Evolutionary conservation across 2,329 filamentous ascomycete species (phyloP), one percentile per base, ranked within the genome.

Genomic region (Akanthomyces dipterigenus): DNA sequence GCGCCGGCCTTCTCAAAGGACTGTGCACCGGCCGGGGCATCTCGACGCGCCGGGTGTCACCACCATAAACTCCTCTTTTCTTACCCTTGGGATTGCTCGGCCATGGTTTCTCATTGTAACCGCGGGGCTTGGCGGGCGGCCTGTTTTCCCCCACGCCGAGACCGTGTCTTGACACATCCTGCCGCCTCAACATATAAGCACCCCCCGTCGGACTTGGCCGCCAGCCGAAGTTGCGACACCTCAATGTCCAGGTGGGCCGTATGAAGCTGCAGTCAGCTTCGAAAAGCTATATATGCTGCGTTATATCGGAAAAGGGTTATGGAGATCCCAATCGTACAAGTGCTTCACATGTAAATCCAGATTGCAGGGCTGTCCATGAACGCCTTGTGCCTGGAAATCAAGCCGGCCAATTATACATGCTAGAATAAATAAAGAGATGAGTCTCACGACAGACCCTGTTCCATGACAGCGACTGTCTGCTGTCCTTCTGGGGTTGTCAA

Each of bases 191-290:
- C 5, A 49, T 28, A n/a, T 8, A 58, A 22, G 42, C 31, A 4
- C 34, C n/a, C n/a, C 22, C 24, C 31, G 46, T 61, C 59, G 59
- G 59, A 61, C 43, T 42, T 61, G 59, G 59, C 59, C 59, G 59
- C 51, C 36, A 31, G 40, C 59, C 43, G 51, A 36, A 5, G 1
- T 31, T 7, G n/a, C 14, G 11, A 36, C 26, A 53, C 24, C 20
- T 20, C 14, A 18, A 53, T 24, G 28, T 24, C n/a, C 36, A 43
- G 42, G 46, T 50, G 56, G 38, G 48, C 56, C 26, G 9, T 36
- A 26, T 2, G 14, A 60, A 26, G 38, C 36, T 26, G 22, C 46
- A 26, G 9, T 36, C 18, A 42, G 3, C 18, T 42, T 42, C 11
- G 2, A 31, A 40, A 5, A 50, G 9, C 38, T 22, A 9, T 36